Evolutionary conservation across 148 eudicot genomes (phyloP), one percentile per base, ranked within the genome.

Genomic region (Spergularia marina): DNA sequence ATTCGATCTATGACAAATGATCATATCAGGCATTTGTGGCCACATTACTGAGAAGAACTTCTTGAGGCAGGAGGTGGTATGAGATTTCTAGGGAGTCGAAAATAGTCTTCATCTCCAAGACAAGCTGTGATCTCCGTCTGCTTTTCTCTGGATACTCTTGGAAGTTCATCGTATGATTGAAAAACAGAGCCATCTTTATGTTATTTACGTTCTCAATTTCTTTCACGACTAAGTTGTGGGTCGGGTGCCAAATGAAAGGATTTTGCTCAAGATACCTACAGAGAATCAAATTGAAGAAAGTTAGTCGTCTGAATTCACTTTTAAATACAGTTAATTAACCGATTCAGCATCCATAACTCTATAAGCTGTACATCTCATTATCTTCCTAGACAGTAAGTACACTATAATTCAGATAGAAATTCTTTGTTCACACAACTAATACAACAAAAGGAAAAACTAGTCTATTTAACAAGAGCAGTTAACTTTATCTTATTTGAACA

Each of bases 151-250:
- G 56, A 56, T 44, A 81, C 15, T 91, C 86, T 80, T 91, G 96
- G 74, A 91, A 91, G 78, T 91, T 91, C 81, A 91, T 91, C 1
- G 96, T 91, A 77, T 91, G 96, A 62, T 81, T 89, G 80, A 91
- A 78, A 65, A 54, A 86, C 30, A 91, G 79, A 68, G 59, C 82
- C 83, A 91, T 84, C 77, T 86, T 89, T 49, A 91, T 83, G 83
- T 87, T 89, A 83, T 91, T 89, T 39, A 89, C 74, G 64, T 91
- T 81, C 60, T 87, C 91, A 15, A 91, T 87, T 83, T 91, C 92
- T 77, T 77, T 83, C 66, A 91, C 88, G 23, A 83, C 83, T 60
- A 91, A 71, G 70, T 41, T 83, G 82, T 91, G 96, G 49, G 80
- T 84, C 0, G 87, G 88, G 74, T 83, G 87, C 96, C 96, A 91